Conservation (phyloP, 306 rosid species). For the Trifolium dubium region DNA sequence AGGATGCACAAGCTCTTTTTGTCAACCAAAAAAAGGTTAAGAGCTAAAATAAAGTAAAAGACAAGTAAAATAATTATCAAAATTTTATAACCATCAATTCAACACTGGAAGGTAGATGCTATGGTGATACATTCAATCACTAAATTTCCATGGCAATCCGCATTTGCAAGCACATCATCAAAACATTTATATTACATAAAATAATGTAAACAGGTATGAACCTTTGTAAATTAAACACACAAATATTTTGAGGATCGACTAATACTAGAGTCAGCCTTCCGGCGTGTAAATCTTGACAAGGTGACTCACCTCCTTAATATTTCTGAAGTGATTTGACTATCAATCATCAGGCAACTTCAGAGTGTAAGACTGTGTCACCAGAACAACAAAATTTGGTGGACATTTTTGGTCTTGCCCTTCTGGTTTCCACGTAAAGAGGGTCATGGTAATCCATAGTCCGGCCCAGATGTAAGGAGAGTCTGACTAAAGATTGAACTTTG, state of each 20-base stretch:
- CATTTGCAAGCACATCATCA: conserved; percentile 1
- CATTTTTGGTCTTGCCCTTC: background rate
- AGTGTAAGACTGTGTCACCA: background rate
- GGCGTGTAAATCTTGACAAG: conserved; percentile 21
- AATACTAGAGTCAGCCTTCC: background rate
- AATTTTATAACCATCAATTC: conserved; percentile 3
- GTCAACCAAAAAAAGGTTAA: too few relatives aligned
- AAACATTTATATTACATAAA: conserved; percentile 27
- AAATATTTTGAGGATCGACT: background rate
- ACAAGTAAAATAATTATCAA: background rate
- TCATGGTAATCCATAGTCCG: background rate
- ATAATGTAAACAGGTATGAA: conserved; percentile 13
- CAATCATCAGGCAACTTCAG: too few relatives aligned
- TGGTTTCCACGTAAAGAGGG: background rate
- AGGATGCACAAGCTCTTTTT: background rate
- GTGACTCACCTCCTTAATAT: background rate
- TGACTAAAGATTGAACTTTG: background rate
- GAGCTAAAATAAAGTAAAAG: background rate
- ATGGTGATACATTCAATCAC: background rate
- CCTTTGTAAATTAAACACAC: background rate
- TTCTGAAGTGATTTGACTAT: background rate
- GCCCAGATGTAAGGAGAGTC: background rate
- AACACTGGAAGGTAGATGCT: background rate
- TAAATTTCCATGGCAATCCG: background rate
- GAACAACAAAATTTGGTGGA: background rate